Evolutionary conservation across 495 filamentous ascomycete species (phyloP), one percentile per base, ranked within the genome.

Genomic region (Mycothermus thermophilus): DNA sequence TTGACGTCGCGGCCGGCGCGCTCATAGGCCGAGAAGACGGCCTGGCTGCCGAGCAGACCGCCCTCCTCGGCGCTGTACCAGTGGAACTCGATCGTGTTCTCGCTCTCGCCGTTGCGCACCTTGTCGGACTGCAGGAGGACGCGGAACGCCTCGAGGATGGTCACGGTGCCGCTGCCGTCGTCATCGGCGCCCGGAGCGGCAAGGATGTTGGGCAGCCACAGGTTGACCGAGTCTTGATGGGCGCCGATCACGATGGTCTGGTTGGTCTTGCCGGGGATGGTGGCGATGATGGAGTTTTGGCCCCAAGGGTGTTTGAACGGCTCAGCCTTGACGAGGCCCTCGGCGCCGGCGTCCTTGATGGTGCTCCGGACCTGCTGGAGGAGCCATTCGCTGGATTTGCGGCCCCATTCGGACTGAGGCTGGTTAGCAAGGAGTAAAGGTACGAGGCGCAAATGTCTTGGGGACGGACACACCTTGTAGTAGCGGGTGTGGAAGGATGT

Each of bases 1-100:
- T 87, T 90, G 51, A 99, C 69, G 42, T 93, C 77, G 13, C 78
- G 66, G 17, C 69, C 65, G 15, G 72, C 49, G 50, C 76, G 75
- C 55, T 83, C 81, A 51, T 99, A 99, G n/a, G 64, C 55, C 9
- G 71, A 65, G 59, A 93, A 96, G 55, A 99, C 78, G 21, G 80
- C 83, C 54, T 93, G 85, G 77, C 18, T 85, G 69, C 83, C 83
- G 5, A 96, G 72, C 35, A 99, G 72, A 22, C 90, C 90, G 30
- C 84, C 88, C 55, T 95, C 92, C 57, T 99, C 90, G 2, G 90
- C 90, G 20, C 77, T 81, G 64, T 94, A 97, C 87, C 88, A 99
- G 59, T 95, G 88, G 57, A 99, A 99, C 60, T 99, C 90, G 44
- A 99, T 59, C 0, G 90, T 99, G 58, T 96, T 96, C 29, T 67